Evolutionary conservation across 2,329 filamentous ascomycete genomes (phyloP).

Genomic region (Fusarium duplospermum): DNA sequence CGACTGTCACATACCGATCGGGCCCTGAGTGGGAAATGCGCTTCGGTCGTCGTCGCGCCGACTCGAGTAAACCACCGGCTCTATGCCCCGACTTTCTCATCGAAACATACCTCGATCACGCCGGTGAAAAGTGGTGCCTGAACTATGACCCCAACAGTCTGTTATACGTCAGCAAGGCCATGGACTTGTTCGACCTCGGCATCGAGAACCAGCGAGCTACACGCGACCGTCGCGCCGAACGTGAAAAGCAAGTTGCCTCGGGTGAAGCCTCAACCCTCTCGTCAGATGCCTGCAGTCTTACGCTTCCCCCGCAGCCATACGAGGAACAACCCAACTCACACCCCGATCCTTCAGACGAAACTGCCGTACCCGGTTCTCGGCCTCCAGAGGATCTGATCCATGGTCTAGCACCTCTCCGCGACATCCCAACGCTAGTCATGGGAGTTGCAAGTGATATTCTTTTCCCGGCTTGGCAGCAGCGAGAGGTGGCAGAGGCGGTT

Average conservation of each 20-base stretch:
- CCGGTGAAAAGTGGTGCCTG: slow-evolving; percentile 97
- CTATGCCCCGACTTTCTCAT: slow-evolving; percentile 98
- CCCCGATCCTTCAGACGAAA: slow-evolving; percentile 47
- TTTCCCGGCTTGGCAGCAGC: slow-evolving; percentile 98
- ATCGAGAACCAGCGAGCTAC: slow-evolving; percentile 74
- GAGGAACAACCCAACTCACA: slow-evolving; percentile 77
- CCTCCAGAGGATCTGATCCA: slow-evolving; percentile 84
- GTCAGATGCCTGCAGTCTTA: slow-evolving; percentile 74
- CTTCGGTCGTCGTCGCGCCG: slow-evolving; percentile 88
- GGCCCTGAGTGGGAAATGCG: slow-evolving; percentile 98
- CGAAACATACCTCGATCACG: slow-evolving; percentile 97
- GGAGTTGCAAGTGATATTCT: slow-evolving; percentile 96
- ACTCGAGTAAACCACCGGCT: slow-evolving; percentile 86
- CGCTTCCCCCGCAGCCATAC: slow-evolving; percentile 85
- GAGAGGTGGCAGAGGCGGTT: slow-evolving; percentile 89
- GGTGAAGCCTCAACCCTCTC: slow-evolving; percentile 62
- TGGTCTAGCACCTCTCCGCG: slow-evolving; percentile 76
- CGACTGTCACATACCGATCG: slow-evolving; percentile 95
- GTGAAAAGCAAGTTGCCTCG: slow-evolving; percentile 67
- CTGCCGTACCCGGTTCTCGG: slow-evolving; percentile 50
- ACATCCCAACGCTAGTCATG: slow-evolving; percentile 88
- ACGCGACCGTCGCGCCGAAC: slow-evolving; percentile 69
- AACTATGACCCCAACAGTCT: slow-evolving; percentile 97
- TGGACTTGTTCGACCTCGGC: slow-evolving; percentile 97
- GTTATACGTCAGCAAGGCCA: slow-evolving; percentile 96